These are phyloP conservation scores for Macadamia tetraphylla DNA, from an alignment of 164 flowering plant species.

Conservation along the genomic window DNA sequence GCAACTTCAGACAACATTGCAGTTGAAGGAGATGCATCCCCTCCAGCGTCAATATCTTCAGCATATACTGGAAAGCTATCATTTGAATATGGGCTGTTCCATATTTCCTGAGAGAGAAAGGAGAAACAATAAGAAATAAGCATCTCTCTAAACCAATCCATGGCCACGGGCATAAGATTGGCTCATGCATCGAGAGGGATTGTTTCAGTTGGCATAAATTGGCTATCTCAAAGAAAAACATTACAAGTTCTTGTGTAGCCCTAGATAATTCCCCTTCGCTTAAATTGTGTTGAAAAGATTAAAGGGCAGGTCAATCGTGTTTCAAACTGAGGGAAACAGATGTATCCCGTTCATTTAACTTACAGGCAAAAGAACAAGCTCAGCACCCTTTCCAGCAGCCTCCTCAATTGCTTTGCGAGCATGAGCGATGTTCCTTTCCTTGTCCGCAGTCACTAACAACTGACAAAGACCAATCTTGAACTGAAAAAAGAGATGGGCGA, in stretches of 20 bases:
- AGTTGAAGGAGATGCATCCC: constrained; percentile 78
- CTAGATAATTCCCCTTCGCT: no score
- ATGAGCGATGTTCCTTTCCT: constrained; percentile 77
- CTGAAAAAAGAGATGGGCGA: constrained; percentile 25
- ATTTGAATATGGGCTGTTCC: constrained; percentile 97
- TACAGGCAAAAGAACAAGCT: constrained; percentile 90
- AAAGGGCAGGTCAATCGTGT: no score
- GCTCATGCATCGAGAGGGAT: no score
- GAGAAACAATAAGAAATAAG: background rate
- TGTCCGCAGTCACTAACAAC: constrained; percentile 74
- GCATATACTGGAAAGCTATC: constrained; percentile 92
- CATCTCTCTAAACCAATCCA: background rate
- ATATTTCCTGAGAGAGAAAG: constrained; percentile 63
- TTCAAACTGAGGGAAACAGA: no score
- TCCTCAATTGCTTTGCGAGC: constrained; percentile 78
- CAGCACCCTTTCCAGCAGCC: constrained; percentile 81
- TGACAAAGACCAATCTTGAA: constrained; percentile 92
- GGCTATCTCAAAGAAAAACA: no score
- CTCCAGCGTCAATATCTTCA: constrained; percentile 92
- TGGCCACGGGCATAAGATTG: no score
- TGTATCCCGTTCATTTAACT: constrained; percentile 17
- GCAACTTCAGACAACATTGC: constrained; percentile 88
- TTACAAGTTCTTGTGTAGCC: no score
- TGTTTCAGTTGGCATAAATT: no score
- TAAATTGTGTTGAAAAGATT: no score